phyloP scores from a whole-genome alignment of 352 stramenopile species.

The Phytopythium vexans region DNA sequence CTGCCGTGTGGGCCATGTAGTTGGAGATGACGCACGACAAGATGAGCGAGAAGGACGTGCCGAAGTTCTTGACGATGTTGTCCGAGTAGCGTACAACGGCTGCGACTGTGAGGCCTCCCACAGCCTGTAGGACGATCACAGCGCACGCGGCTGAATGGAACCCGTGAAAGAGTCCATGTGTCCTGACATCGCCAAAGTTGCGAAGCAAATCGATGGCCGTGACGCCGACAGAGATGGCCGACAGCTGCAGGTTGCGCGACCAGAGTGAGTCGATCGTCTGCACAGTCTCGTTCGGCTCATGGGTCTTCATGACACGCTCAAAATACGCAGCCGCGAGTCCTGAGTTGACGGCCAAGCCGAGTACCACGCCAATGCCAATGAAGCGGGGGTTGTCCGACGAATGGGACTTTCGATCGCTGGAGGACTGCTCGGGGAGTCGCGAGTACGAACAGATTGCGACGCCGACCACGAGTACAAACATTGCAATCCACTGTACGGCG shows the following conservation, averaged over 20 bases:
- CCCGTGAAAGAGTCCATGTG: constrained; percentile 75
- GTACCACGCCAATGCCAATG: constrained; percentile 77
- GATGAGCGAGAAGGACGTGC: constrained; percentile 85
- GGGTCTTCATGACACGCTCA: constrained; percentile 85
- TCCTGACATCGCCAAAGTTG: constrained; percentile 57
- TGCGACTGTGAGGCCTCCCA: constrained; percentile 81
- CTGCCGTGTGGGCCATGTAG: constrained; percentile 81
- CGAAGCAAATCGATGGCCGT: constrained; percentile 69
- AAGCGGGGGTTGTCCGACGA: constrained; percentile 47
- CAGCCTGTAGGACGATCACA: constrained; percentile 81
- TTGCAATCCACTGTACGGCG: constrained; percentile 77
- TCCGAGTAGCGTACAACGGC: constrained; percentile 86
- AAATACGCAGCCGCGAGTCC: constrained; percentile 86
- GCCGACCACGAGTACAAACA: constrained; percentile 82
- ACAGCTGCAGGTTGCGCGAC: constrained; percentile 83
- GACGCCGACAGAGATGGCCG: constrained; percentile 75
- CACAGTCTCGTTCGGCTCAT: constrained; percentile 69
- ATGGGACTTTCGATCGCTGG: constrained; percentile 16
- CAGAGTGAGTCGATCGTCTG: constrained; percentile 83
- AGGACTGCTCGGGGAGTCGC: constrained; percentile 45
- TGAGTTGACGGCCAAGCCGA: constrained; percentile 83
- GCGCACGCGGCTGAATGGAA: constrained; percentile 74
- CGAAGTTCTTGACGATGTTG: constrained; percentile 91
- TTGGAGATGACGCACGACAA: constrained; percentile 89
- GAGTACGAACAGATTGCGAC: constrained; percentile 84